phyloP scores from a whole-genome alignment of 139 green algal species.

The Chlorella sp. region DNA sequence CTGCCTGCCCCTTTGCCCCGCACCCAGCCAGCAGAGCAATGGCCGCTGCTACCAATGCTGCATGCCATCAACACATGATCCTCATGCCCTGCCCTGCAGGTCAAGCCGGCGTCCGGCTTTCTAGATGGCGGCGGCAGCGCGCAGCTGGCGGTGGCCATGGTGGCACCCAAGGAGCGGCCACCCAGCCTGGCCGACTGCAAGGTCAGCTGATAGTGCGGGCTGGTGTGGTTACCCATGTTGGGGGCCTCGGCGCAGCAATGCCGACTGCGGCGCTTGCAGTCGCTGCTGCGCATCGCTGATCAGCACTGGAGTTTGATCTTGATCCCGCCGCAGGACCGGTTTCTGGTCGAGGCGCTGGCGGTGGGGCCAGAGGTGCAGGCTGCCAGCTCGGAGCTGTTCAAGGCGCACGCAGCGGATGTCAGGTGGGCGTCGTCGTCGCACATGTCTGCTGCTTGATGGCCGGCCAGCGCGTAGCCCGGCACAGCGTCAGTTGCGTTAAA shows the following conservation, averaged over 20 bases:
- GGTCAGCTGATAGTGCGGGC: slow-evolving; percentile 55
- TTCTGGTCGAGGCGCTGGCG: slow-evolving; percentile 60
- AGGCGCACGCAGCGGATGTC: not conserved
- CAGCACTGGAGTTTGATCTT: no score
- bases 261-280: no score
- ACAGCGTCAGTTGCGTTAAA: no score
- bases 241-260: no score
- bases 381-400: slow-evolving; percentile 46
- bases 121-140: slow-evolving; percentile 38
- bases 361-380: slow-evolving; percentile 34
- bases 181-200: slow-evolving; percentile 53
- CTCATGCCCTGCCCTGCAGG: not conserved
- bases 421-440: no score
- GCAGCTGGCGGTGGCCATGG: slow-evolving; percentile 55
- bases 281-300: no score
- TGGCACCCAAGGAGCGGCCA: slow-evolving; percentile 25
- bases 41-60: not conserved
- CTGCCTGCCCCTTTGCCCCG: not conserved
- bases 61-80: not conserved
- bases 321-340: slow-evolving; percentile 30
- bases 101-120: slow-evolving; percentile 58
- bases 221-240: no score
- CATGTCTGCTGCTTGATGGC: no score
- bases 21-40: no score
- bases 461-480: no score